Percentiles rank a stretch among this genome's conserved stretches.
Conservation (phyloP, 768 basidiomycete genomes). For the Lactifluus echinatus region DNA sequence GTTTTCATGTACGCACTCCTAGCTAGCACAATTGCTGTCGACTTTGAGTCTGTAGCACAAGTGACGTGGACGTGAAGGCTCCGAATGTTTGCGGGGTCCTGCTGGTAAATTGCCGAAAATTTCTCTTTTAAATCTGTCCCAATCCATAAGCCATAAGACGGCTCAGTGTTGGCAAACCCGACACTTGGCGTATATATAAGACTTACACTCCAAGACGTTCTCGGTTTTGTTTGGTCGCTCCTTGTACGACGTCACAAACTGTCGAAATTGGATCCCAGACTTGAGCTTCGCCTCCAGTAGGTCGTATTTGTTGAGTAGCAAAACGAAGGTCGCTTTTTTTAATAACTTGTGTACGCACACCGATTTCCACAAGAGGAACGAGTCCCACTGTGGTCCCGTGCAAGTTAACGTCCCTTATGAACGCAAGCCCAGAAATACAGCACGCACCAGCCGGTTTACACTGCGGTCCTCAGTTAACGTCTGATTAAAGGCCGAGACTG, state of each 20-base stretch:
- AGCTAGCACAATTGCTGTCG: constrained; percentile 39
- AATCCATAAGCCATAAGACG: neutral
- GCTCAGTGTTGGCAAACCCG: neutral
- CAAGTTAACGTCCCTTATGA: neutral
- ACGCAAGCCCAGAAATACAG: neutral
- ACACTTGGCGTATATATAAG: neutral
- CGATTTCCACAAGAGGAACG: constrained; percentile 49
- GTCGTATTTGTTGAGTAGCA: constrained; percentile 58
- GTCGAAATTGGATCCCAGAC: constrained; percentile 43
- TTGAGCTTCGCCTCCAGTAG: constrained; percentile 47
- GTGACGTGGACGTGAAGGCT: constrained; percentile 48
- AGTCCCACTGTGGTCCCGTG: constrained; percentile 37
- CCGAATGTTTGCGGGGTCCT: constrained; percentile 38
- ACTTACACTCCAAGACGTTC: constrained; percentile 46
- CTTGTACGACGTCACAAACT: constrained; percentile 47
- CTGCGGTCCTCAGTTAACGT: constrained; percentile 48
- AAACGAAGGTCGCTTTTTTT: constrained; percentile 42
- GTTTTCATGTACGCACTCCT: constrained; percentile 32
- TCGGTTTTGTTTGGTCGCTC: constrained; percentile 44
- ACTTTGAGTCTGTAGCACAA: constrained; percentile 46
- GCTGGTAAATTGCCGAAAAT: constrained; percentile 42
- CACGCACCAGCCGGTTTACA: constrained; percentile 50
- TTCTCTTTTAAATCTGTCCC: constrained; percentile 44
- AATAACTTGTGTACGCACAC: constrained; percentile 53
- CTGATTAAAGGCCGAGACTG: constrained; percentile 58